Percentiles rank a stretch among this genome's conserved stretches.
Evolutionary conservation across 1,284 basidiomycete species (phyloP).

Genomic region (Ustilago trichophora): DNA sequence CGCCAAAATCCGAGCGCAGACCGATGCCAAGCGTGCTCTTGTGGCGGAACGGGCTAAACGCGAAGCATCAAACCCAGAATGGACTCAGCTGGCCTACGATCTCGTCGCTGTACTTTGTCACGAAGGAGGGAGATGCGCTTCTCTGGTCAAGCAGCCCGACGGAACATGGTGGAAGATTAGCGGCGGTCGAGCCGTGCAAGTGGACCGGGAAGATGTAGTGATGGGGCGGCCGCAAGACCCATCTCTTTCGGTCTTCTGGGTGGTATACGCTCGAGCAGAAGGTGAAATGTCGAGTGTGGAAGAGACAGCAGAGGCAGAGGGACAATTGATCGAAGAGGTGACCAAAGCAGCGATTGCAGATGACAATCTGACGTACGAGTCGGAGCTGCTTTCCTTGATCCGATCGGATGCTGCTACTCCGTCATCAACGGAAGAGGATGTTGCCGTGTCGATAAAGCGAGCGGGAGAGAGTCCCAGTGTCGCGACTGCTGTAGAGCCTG

Average conservation of each 20-base stretch:
- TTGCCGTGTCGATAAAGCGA: no score
- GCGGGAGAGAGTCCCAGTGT: not conserved
- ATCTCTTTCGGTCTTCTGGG: constrained; percentile 29
- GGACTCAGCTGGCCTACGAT: constrained; percentile 38
- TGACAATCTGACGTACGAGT: constrained; percentile 47
- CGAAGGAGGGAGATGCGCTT: constrained; percentile 12
- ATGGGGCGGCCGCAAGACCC: constrained; percentile 28
- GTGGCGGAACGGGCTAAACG: constrained; percentile 16
- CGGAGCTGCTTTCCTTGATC: constrained; percentile 43
- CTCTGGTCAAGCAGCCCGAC: constrained; percentile 30
- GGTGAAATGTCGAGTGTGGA: not conserved
- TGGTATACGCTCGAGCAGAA: constrained; percentile 25
- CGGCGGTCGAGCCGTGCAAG: constrained; percentile 6
- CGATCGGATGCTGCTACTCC: constrained; percentile 37
- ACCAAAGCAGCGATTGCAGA: constrained; percentile 27
- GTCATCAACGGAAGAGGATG: constrained; percentile 1
- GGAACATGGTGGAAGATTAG: constrained; percentile 33
- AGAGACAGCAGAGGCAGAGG: not conserved
- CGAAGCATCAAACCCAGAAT: constrained; percentile 37
- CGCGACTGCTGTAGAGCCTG: not conserved
- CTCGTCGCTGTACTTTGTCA: constrained; percentile 35
- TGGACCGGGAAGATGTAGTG: constrained; percentile 23
- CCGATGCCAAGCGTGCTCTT: constrained; percentile 25
- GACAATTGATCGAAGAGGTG: constrained; percentile 16
- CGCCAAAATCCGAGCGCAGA: constrained; percentile 13